phyloP scores from a whole-genome alignment of 139 green algal genomes.

The Pleodorina starrii region DNA sequence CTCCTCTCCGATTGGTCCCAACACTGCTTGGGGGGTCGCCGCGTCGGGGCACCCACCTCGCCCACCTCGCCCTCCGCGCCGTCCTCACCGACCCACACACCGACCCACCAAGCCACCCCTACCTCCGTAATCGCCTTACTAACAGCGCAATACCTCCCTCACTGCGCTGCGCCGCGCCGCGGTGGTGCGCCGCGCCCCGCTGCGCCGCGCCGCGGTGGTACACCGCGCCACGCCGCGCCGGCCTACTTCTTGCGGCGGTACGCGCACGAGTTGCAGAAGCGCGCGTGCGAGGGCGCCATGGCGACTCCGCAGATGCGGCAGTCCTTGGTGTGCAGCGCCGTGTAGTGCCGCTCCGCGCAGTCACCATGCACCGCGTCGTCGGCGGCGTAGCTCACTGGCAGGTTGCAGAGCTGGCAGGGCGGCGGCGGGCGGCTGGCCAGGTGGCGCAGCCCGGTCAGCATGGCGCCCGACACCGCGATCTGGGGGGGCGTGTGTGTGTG shows the following conservation, averaged over 20 bases:
- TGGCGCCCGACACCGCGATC: background rate
- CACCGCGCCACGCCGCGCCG: too few species aligned
- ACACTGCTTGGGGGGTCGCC: too few species aligned
- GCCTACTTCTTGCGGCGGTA: slow-evolving; percentile 2
- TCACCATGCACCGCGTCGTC: background rate
- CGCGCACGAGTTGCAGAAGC: slow-evolving; percentile 45
- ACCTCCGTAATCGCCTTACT: too few species aligned
- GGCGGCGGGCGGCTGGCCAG: background rate
- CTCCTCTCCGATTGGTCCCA: too few species aligned
- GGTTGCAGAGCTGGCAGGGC: background rate
- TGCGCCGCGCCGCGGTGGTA: too few species aligned
- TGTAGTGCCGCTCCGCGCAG: background rate
- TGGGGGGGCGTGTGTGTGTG: background rate
- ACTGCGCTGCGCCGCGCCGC: too few species aligned
- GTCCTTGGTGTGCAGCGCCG: slow-evolving; percentile 24
- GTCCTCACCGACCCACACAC: too few species aligned
- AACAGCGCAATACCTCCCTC: too few species aligned
- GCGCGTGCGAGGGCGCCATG: slow-evolving; percentile 16
- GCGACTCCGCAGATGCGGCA: slow-evolving; percentile 1
- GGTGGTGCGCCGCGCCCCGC: too few species aligned
- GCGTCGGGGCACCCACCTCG: too few species aligned
- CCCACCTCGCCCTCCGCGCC: too few species aligned
- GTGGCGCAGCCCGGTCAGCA: slow-evolving; percentile 4
- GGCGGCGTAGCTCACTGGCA: background rate
- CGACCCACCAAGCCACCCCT: too few species aligned